A percentile compares a stretch with the other conserved stretches of the same genome.
Conservation (phyloP, 2,329 filamentous ascomycete genomes). For the Fusarium burgessii region DNA sequence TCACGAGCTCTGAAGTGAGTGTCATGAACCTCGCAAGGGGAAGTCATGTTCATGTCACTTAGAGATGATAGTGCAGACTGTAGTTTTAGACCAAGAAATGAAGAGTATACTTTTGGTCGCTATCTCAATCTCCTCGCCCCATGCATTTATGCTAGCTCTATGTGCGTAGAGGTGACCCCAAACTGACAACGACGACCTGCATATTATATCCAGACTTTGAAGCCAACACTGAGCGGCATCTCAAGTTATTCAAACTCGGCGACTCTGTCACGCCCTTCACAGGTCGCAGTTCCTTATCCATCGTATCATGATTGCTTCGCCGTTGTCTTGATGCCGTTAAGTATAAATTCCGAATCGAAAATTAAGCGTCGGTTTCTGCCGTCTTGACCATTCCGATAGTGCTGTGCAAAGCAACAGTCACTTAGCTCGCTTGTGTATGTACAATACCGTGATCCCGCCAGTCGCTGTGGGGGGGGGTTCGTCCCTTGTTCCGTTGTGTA, state of each 20-base stretch:
- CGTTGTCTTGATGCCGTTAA: constrained; percentile 36
- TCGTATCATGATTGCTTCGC: constrained; percentile 8
- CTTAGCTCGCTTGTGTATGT: constrained; percentile 36
- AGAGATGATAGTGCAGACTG: constrained; percentile 20
- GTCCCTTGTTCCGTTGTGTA: constrained; percentile 39
- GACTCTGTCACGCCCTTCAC: neutral
- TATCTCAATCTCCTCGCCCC: constrained; percentile 8
- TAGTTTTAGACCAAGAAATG: constrained; percentile 26
- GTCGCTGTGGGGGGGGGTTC: constrained; percentile 26
- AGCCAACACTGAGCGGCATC: constrained; percentile 15
- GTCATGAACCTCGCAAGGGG: neutral
- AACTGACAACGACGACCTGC: constrained; percentile 36
- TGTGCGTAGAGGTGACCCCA: constrained; percentile 38
- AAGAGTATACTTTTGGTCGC: constrained; percentile 37
- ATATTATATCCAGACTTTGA: constrained; percentile 43
- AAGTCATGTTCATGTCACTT: neutral
- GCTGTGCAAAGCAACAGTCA: constrained; percentile 29
- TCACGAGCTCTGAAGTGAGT: neutral
- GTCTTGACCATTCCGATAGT: constrained; percentile 38
- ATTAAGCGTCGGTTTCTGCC: constrained; percentile 33
- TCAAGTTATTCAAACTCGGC: constrained; percentile 11
- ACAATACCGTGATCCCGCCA: constrained; percentile 32
- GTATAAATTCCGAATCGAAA: constrained; percentile 39
- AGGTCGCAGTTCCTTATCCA: constrained; percentile 1
- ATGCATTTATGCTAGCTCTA: constrained; percentile 36